Conservation (phyloP, 2,329 filamentous ascomycete genomes). For the Berkeleyomyces rouxiae region DNA sequence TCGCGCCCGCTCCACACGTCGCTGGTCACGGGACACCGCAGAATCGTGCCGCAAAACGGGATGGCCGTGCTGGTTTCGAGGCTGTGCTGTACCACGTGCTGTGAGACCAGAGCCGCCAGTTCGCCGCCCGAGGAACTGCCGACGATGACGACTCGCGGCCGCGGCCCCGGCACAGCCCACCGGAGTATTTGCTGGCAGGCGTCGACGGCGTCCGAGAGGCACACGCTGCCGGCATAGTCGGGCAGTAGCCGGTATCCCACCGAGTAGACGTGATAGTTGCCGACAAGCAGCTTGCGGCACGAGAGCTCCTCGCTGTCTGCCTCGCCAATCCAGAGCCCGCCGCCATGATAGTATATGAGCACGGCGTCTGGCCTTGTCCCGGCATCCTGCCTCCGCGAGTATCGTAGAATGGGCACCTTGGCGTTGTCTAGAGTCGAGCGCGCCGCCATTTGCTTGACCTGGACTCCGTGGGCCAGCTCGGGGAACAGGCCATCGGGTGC, state of each 20-base stretch:
- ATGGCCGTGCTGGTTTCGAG: conserved; percentile 16
- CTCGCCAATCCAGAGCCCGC: conserved; percentile 30
- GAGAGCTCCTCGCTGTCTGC: conserved; percentile 33
- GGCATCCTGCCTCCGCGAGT: conserved; percentile 17
- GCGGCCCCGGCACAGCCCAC: conserved; percentile 2
- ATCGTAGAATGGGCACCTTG: conserved; percentile 24
- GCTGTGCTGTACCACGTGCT: conserved; percentile 17
- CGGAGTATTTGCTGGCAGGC: conserved; percentile 19
- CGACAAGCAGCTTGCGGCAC: conserved; percentile 25
- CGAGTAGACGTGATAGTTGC: conserved; percentile 24
- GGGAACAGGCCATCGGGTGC: conserved; percentile 22
- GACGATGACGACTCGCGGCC: conserved; percentile 21
- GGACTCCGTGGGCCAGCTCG: conserved; percentile 22
- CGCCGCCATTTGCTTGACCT: conserved; percentile 18
- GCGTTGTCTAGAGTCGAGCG: conserved; percentile 21
- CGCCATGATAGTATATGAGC: conserved; percentile 32
- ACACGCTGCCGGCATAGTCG: conserved; percentile 23
- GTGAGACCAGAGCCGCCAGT: conserved; percentile 29
- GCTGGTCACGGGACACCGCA: conserved; percentile 32
- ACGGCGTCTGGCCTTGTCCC: conserved; percentile 16
- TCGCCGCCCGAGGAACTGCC: conserved; percentile 34
- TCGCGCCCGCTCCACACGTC: conserved; percentile 24
- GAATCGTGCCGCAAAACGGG: conserved; percentile 22
- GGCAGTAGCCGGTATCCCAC: conserved; percentile 31
- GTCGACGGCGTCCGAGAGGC: conserved; percentile 26